Evolutionary conservation across 108 stramenopile genomes (phyloP).

Genomic region (Conticribra guillardii): DNA sequence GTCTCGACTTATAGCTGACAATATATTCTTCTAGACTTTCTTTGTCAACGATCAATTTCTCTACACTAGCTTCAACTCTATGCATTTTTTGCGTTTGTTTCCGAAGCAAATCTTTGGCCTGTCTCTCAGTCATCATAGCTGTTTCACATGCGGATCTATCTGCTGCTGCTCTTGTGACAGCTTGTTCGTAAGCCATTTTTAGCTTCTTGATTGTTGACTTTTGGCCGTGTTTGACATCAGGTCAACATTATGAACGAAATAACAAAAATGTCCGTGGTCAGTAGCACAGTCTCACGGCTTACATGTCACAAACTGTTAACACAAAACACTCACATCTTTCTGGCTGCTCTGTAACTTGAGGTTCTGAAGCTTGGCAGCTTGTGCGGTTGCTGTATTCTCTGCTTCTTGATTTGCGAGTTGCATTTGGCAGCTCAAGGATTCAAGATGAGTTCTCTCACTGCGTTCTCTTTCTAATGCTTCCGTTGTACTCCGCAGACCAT

Average conservation of each 20-base stretch:
- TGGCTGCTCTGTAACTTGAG: conserved; percentile 20
- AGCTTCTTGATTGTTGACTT: conserved; percentile 37
- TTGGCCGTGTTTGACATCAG: neutral
- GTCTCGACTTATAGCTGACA: conserved; percentile 5
- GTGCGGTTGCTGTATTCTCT: conserved; percentile 1
- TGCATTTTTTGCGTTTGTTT: conserved; percentile 20
- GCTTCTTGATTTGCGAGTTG: conserved; percentile 10
- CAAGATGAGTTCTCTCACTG: too few relatives aligned
- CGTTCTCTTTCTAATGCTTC: neutral
- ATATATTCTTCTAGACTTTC: conserved; percentile 5
- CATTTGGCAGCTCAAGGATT: neutral
- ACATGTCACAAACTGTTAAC: conserved; percentile 1
- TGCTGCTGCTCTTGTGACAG: conserved; percentile 30
- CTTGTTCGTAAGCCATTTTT: conserved; percentile 39
- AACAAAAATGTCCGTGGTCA: too few relatives aligned
- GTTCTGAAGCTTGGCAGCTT: conserved; percentile 20
- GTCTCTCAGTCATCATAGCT: conserved; percentile 23
- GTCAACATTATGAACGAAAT: neutral
- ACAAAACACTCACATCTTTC: conserved; percentile 37
- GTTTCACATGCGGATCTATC: conserved; percentile 42
- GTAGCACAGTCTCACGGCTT: too few relatives aligned
- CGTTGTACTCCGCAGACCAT: neutral
- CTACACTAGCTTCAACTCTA: conserved; percentile 10
- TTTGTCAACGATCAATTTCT: neutral
- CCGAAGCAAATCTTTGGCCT: conserved; percentile 30